Conservation (phyloP, 768 basidiomycete genomes). For the Candolleomyces aberdarensis region DNA sequence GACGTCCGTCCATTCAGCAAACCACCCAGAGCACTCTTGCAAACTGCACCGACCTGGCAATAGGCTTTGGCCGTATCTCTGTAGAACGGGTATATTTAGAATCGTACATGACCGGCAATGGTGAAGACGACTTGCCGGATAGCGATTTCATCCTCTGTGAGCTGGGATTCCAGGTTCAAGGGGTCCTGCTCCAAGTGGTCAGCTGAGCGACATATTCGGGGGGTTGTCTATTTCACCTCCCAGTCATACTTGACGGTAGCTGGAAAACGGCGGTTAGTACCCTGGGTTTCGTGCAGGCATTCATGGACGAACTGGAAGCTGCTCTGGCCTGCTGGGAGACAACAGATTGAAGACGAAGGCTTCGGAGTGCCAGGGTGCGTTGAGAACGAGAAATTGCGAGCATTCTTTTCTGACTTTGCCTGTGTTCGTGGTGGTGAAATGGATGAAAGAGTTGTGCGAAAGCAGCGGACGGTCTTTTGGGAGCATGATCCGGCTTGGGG, state of each 20-base stretch:
- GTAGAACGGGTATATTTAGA: slow-evolving; percentile 4
- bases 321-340: neutral
- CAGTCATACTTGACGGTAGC: slow-evolving; percentile 42
- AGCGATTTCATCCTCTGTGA: slow-evolving; percentile 88
- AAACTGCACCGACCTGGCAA: slow-evolving; percentile 56
- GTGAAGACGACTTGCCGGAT: slow-evolving; percentile 55
- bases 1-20: neutral
- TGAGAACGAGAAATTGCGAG: neutral
- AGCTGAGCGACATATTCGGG: neutral
- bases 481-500: neutral
- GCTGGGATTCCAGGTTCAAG: slow-evolving; percentile 68
- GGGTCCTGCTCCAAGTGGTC: slow-evolving; percentile 61
- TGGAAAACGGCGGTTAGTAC: slow-evolving; percentile 10
- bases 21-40: neutral
- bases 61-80: slow-evolving; percentile 80
- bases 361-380: neutral
- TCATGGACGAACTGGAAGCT: neutral
- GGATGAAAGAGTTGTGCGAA: neutral
- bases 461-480: neutral
- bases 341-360: neutral
- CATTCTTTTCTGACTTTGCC: neutral
- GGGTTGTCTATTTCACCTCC: slow-evolving; percentile 30
- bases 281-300: too few species aligned
- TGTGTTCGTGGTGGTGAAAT: neutral
- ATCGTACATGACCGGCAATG: slow-evolving; percentile 1